Percentiles rank a stretch among this genome's conserved stretches.
Conservation (phyloP, 2,329 filamentous ascomycete species). For the Talaromyces sp. region DNA sequence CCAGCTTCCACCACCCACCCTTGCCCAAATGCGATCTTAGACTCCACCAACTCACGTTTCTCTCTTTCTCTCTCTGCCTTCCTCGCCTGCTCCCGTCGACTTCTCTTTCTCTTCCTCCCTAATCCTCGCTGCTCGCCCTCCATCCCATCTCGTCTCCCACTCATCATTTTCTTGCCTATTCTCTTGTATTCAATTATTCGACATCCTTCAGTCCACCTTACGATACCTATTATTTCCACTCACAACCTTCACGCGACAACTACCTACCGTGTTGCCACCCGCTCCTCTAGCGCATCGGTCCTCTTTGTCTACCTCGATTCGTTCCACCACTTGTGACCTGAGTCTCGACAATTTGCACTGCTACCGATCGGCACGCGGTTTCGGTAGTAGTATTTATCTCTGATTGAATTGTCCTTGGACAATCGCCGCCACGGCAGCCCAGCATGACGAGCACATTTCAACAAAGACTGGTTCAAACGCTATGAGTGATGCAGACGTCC, state of each 20-base stretch:
- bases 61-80: slow-evolving; percentile 18
- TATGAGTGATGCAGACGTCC: slow-evolving; percentile 50
- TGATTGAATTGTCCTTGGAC: background rate
- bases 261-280: slow-evolving; percentile 19
- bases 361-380: background rate
- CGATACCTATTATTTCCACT: slow-evolving; percentile 10
- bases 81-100: slow-evolving; percentile 15
- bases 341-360: slow-evolving; percentile 9
- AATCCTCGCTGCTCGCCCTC: slow-evolving; percentile 2
- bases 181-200: background rate
- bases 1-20: slow-evolving; percentile 8
- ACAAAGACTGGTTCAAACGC: slow-evolving; percentile 43
- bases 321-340: background rate
- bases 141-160: slow-evolving; percentile 16
- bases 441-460: slow-evolving; percentile 46
- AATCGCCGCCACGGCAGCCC: slow-evolving; percentile 39
- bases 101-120: slow-evolving; percentile 13
- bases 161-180: background rate
- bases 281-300: background rate
- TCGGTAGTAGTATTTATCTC: slow-evolving; percentile 1
- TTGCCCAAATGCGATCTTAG: slow-evolving; percentile 12
- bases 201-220: background rate
- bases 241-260: slow-evolving; percentile 18
- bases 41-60: slow-evolving; percentile 12
- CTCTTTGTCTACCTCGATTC: background rate